These are phyloP conservation scores for Alternaria dauci DNA, from an alignment of 2,329 filamentous ascomycete species.

Conservation along the genomic window DNA sequence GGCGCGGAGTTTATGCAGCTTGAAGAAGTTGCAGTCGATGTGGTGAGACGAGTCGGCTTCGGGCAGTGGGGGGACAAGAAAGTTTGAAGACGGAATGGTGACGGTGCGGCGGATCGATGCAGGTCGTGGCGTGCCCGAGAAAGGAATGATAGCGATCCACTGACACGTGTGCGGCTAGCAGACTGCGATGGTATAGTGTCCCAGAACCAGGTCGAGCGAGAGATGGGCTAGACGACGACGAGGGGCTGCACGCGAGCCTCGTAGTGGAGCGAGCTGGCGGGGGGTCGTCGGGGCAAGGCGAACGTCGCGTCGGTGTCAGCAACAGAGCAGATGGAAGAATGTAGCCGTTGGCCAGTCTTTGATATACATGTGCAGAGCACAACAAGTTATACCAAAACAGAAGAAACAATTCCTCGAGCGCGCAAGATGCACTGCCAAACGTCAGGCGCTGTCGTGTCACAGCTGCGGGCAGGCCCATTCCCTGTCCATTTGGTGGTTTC, in stretches of 20 bases:
- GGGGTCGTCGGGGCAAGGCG: too few species aligned
- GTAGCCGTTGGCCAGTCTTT: too few species aligned
- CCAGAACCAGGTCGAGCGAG: slow-evolving; percentile 25
- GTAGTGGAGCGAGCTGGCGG: slow-evolving; percentile 19
- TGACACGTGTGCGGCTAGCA: slow-evolving; percentile 18
- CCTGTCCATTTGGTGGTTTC: slow-evolving; percentile 1
- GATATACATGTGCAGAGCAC: too few species aligned
- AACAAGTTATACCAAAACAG: not conserved
- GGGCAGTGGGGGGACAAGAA: slow-evolving; percentile 27
- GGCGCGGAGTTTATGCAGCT: slow-evolving; percentile 52
- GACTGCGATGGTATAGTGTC: slow-evolving; percentile 12
- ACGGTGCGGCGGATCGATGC: slow-evolving; percentile 18
- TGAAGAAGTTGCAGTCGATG: slow-evolving; percentile 35
- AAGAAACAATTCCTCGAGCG: slow-evolving; percentile 1
- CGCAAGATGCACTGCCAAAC: not conserved
- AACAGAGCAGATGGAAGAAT: not conserved
- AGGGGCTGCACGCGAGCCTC: slow-evolving; percentile 22
- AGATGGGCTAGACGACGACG: slow-evolving; percentile 10
- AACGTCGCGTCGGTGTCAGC: too few species aligned
- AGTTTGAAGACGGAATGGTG: slow-evolving; percentile 34
- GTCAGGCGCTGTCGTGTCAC: slow-evolving; percentile 18
- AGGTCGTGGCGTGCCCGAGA: slow-evolving; percentile 23
- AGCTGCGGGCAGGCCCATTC: slow-evolving; percentile 10
- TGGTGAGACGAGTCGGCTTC: slow-evolving; percentile 18
- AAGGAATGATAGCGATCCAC: slow-evolving; percentile 7